Conservation (phyloP, 495 filamentous ascomycete species). For the Trichocladium antarcticum region DNA sequence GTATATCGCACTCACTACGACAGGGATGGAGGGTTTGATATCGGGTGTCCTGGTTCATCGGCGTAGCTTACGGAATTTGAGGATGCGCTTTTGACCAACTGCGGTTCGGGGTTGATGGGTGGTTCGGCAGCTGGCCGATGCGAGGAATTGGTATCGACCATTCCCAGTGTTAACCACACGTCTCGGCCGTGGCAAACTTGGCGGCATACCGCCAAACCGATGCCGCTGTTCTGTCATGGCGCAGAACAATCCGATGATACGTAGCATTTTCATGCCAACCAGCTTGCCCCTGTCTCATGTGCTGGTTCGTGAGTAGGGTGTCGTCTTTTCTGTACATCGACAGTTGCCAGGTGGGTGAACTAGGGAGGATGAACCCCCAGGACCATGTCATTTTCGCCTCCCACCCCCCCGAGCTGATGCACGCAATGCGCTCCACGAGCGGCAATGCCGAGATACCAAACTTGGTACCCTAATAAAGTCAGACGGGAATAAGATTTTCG, state of each 20-base stretch:
- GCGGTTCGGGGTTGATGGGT: conserved; percentile 3
- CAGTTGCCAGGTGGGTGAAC: too few relatives aligned
- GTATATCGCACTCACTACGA: conserved; percentile 26
- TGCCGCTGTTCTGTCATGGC: neutral
- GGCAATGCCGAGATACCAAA: too few relatives aligned
- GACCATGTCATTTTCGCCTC: too few relatives aligned
- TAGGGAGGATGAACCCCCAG: too few relatives aligned
- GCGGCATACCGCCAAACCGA: neutral
- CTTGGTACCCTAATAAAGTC: too few relatives aligned
- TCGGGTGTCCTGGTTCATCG: conserved; percentile 30
- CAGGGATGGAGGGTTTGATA: conserved; percentile 31
- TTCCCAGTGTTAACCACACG: neutral
- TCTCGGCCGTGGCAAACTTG: neutral
- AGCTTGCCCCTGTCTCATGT: too few relatives aligned
- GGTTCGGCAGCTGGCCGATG: neutral
- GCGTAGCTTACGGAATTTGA: conserved; percentile 32
- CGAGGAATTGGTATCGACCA: neutral
- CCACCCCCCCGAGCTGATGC: too few relatives aligned
- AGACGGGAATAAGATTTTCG: too few relatives aligned
- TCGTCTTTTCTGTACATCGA: too few relatives aligned
- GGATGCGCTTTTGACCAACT: conserved; percentile 27
- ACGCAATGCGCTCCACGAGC: too few relatives aligned
- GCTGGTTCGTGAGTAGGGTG: too few relatives aligned
- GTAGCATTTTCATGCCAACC: neutral
- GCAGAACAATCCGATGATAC: neutral